phyloP scores from a whole-genome alignment of 768 basidiomycete genomes.

The Auriscalpium vulgare region DNA sequence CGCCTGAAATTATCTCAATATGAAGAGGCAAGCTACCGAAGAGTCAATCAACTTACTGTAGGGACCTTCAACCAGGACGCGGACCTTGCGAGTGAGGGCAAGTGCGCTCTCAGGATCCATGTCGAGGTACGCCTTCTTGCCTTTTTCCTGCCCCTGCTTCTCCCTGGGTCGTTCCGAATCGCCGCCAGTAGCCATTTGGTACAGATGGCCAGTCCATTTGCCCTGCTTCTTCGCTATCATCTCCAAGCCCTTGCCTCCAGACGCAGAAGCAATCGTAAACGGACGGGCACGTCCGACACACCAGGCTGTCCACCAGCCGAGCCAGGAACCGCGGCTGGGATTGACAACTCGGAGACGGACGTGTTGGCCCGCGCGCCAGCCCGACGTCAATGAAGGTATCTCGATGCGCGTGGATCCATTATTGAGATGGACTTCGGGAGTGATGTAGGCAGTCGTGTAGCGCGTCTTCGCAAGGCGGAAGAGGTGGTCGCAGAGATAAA shows the following conservation, averaged over 20 bases:
- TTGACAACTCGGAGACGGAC: constrained; percentile 42
- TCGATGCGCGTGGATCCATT: constrained; percentile 37
- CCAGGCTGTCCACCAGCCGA: constrained; percentile 23
- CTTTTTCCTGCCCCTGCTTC: constrained; percentile 9
- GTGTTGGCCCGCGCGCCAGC: constrained; percentile 57
- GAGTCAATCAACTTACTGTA: constrained; percentile 29
- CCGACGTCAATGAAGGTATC: constrained; percentile 35
- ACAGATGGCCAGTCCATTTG: constrained; percentile 40
- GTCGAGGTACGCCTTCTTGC: not conserved
- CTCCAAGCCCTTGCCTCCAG: constrained; percentile 36
- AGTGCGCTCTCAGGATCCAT: constrained; percentile 3
- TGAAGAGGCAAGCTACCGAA: no score
- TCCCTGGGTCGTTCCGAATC: constrained; percentile 23
- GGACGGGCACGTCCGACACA: constrained; percentile 8
- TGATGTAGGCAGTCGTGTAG: constrained; percentile 34
- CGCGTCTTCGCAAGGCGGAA: constrained; percentile 41
- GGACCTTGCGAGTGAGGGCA: constrained; percentile 18
- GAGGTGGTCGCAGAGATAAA: constrained; percentile 40
- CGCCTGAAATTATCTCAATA: constrained; percentile 23
- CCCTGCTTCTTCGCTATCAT: constrained; percentile 45
- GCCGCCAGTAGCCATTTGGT: constrained; percentile 30
- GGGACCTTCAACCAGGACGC: constrained; percentile 46
- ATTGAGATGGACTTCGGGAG: constrained; percentile 34
- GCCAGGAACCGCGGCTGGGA: constrained; percentile 28
- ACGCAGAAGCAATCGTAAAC: constrained; percentile 42